Evolutionary conservation across 495 filamentous ascomycete genomes (phyloP), one percentile per base, ranked within the genome.

Genomic region (Extremus antarcticus): DNA sequence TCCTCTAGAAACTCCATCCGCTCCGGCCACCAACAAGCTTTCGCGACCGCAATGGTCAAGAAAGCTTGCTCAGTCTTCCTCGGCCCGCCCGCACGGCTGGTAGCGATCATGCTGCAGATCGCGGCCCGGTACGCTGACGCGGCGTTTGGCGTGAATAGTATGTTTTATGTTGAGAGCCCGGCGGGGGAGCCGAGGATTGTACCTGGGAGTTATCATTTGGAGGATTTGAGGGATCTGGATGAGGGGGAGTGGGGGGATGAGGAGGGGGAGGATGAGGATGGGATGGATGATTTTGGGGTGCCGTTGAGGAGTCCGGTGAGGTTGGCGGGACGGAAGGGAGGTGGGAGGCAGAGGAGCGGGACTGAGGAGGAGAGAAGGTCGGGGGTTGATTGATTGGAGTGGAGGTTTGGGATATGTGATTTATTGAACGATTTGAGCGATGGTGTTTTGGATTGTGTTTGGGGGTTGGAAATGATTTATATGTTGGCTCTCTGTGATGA

Each of bases 71-170:
- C 85, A 19, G 73, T 92, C 2, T 72, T 94, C 1, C 70, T 94
- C 23, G 78, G 84, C 0, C 88, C 88, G 8, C 88, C 89, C 0
- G 76, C 82, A 21, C 79, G 87, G 55, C 75, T 95, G 8, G 74
- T 94, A 35, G 74, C 80, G 8, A 69, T 92, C 40, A 86, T 95
- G 74, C 74, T 95, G 8, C 80, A 80, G 49, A 85, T 95, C 25
- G 87, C 89, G 1, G 81, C 85, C 25, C 79, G 78, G 38, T 86
- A 94, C 57, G 76, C 80, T 0, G 78, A 82, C 20, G 85, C 82
- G 3, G 77, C 79, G 1, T 74, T 73, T 35, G 76, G 75, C 4
- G 39, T 51, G 11, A 50, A 47, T 16, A 23, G 50, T 25, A 4
- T 21, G 19, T 50, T 57, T 19, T 38, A 58, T 16, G 43, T 53